Evolutionary conservation across 2,329 filamentous ascomycete genomes (phyloP), one percentile per base, ranked within the genome.

Genomic region (Fusarium austroafricanum): DNA sequence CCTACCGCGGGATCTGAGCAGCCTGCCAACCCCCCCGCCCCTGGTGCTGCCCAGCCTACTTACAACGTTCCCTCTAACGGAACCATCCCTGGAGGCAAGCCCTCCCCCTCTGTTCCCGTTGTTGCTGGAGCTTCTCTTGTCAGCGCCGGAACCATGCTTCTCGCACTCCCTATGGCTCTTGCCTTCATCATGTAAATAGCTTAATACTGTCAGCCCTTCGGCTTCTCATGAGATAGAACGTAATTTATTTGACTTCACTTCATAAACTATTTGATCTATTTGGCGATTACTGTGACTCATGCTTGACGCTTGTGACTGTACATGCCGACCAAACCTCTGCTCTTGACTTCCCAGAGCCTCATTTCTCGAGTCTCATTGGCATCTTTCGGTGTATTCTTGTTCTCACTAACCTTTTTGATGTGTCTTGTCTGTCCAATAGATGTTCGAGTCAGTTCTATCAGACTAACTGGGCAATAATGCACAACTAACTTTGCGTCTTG

Each of bases 161-260:
- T 65, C 9, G 47, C 61, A 18, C 33, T 65, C 35, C 62, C 62
- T 23, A 33, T 65, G 55, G 62, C 55, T 31, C 47, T 65, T 33
- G 62, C 54, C 35, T 65, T 65, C 49, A 11, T 61, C 20, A 55
- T 65, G 62, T 65, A 65, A 65, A 65, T 65, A 65, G 35, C 39
- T 64, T 64, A 50, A 51, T 64, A 35, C 23, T 26, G 52, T 14
- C 20, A 46, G 59, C 52, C 10, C 21, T 46, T 75, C 60, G 29
- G 75, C 51, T 46, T 15, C 51, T 58, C 20, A 40, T 31, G 23
- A 58, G 45, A 58, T 64, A 64, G 52, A 51, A 52, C 51, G 23
- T 63, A 61, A 55, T 62, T 15, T 29, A 62, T 28, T 10, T 35
- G 37, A 43, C 31, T 35, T 28, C 9, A 10, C 26, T 26, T 26